Evolutionary conservation across 768 basidiomycete genomes (phyloP), one percentile per base, ranked within the genome.

Genomic region (button mushroom (Agaricus bisporus)): DNA sequence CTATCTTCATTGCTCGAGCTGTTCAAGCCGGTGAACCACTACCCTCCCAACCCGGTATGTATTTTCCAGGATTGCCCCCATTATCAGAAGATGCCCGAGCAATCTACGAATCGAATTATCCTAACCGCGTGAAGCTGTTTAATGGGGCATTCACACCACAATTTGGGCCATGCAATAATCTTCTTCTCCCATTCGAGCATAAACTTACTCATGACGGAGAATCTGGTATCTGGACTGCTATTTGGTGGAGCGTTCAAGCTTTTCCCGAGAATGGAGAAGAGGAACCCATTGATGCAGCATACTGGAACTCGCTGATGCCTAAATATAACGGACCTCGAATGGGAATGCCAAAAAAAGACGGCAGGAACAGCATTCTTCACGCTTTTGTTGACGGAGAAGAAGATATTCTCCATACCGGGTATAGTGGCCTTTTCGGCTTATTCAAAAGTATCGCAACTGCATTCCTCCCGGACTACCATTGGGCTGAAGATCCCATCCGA

Each of bases 1-100:
- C 48, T 1, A 29, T 49, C 32, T 57, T 54, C 15, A 57, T 57
- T 22, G 56, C 56, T n/a, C 41, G 42, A 8, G 52, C 51, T 49
- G 36, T 57, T 46, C 49, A 41, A 1, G 32, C 14, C 22, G 48
- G 52, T 18, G 14, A 17, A 15, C 51, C 56, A 29, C 18, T 36
- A 15, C 39, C 35, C 8, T 20, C 14, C 2, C 0, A 18, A 9
- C 5, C 4, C 3, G 1, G 2, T 14, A 9, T 9, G 20, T 52
- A 32, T 26, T 5, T n/a, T 5, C 4, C n/a, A 14, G 32, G 8
- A 0, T 15, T 36, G 15, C 56, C 56, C 5, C 12, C 32, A 7
- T 7, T 56, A 2, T n/a, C 22, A 6, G 26, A 26, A 5, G 12
- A 6, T 8, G 37, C 25, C 26, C 25, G 14, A 15, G 18, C 10